These are phyloP conservation scores for Wickerhamomyces kurtzmanii DNA, from an alignment of 805 yeast species.

Conservation along the genomic window DNA sequence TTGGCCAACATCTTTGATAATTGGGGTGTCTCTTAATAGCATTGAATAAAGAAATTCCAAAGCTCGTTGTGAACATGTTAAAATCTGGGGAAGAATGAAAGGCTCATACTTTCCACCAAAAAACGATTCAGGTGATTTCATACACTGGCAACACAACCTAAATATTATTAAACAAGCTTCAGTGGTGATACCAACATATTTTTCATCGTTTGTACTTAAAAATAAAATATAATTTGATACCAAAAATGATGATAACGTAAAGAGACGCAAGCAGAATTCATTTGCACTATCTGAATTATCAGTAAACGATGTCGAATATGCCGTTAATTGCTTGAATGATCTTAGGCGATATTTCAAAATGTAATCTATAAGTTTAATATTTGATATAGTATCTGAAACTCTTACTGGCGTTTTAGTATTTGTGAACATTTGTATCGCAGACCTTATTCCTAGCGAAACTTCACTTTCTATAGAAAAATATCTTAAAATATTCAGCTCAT, in stretches of 20 bases:
- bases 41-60: constrained; percentile 15
- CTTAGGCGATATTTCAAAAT: constrained; percentile 21
- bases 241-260: no score
- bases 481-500: constrained; percentile 23
- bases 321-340: constrained; percentile 22
- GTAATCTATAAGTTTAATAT: constrained; percentile 22
- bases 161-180: constrained; percentile 25
- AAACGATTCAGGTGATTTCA: constrained; percentile 21
- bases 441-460: constrained; percentile 20
- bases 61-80: no score
- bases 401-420: constrained; percentile 20
- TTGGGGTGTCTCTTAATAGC: constrained; percentile 18
- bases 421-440: constrained; percentile 20
- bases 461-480: constrained; percentile 22
- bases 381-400: constrained; percentile 23
- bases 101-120: no score
- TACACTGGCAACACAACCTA: constrained; percentile 21
- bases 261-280: constrained; percentile 17
- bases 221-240: constrained; percentile 28
- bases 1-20: constrained; percentile 5
- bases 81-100: no score
- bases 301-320: no score
- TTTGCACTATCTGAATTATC: constrained; percentile 9
- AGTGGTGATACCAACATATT: constrained; percentile 17
- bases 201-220: constrained; percentile 19